phyloP scores from a whole-genome alignment of 148 eudicot species.

The Amaranthus cruentus region DNA sequence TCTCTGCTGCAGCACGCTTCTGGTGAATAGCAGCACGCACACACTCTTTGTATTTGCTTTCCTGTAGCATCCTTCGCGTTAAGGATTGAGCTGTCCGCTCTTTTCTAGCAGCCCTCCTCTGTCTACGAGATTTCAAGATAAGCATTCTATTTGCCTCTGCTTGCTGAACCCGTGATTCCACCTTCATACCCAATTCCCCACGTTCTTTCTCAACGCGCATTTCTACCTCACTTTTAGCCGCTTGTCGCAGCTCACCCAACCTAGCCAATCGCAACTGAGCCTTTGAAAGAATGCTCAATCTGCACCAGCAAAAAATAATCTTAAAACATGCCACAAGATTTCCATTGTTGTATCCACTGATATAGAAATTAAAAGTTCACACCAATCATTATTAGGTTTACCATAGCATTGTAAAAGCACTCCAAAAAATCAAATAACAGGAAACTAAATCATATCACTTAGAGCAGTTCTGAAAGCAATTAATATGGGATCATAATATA shows the following conservation, averaged over 20 bases:
- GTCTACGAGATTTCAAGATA: constrained; percentile 65
- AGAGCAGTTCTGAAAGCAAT: too few relatives aligned
- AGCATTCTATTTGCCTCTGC: constrained; percentile 90
- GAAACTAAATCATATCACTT: too few relatives aligned
- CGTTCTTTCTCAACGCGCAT: constrained; percentile 66
- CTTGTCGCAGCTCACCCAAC: constrained; percentile 87
- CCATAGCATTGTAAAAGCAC: too few relatives aligned
- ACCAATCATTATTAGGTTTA: too few relatives aligned
- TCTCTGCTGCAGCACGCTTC: constrained; percentile 92
- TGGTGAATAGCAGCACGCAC: constrained; percentile 80
- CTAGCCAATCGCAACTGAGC: constrained; percentile 88
- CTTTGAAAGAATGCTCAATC: constrained; percentile 73
- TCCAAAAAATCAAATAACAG: too few relatives aligned
- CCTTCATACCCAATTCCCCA: constrained; percentile 72
- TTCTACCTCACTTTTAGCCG: constrained; percentile 76
- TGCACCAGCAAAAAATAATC: constrained; percentile 17
- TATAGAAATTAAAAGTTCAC: too few relatives aligned
- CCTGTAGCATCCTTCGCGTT: constrained; percentile 58
- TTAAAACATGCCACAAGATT: not conserved
- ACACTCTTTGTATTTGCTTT: constrained; percentile 85
- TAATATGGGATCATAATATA: too few relatives aligned
- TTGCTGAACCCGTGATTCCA: constrained; percentile 74
- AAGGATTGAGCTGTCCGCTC: constrained; percentile 86
- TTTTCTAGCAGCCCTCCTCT: constrained; percentile 62
- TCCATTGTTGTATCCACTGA: not conserved